phyloP scores from a whole-genome alignment of 1,284 basidiomycete genomes.

The Grifola frondosa region DNA sequence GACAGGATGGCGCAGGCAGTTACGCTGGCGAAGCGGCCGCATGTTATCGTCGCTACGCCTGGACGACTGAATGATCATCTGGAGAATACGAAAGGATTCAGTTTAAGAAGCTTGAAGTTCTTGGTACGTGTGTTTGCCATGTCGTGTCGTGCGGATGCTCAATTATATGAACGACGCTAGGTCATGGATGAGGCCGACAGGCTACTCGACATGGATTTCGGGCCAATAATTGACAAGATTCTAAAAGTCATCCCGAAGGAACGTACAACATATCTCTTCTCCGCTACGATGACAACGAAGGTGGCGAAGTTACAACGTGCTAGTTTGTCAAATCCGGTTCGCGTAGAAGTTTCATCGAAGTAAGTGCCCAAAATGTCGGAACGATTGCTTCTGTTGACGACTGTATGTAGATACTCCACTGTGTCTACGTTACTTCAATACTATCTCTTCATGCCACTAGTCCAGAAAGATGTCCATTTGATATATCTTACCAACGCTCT shows the following conservation, averaged over 20 bases:
- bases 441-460: slow-evolving; percentile 92
- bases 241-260: slow-evolving; percentile 95
- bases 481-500: slow-evolving; percentile 89
- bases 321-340: slow-evolving; percentile 92
- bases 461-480: slow-evolving; percentile 91
- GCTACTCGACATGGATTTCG: slow-evolving; percentile 96
- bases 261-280: slow-evolving; percentile 94
- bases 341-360: slow-evolving; percentile 94
- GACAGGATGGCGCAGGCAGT: slow-evolving; percentile 94
- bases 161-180: slow-evolving; percentile 44
- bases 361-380: too few relatives aligned
- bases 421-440: slow-evolving; percentile 95
- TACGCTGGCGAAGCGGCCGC: slow-evolving; percentile 90
- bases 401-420: slow-evolving; percentile 82
- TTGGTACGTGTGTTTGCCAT: slow-evolving; percentile 61
- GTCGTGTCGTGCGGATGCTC: background rate
- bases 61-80: slow-evolving; percentile 95
- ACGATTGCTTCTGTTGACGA: slow-evolving; percentile 8
- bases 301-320: slow-evolving; percentile 97
- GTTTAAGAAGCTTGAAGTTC: slow-evolving; percentile 84
- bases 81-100: slow-evolving; percentile 98
- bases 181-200: slow-evolving; percentile 98
- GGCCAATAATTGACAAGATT: slow-evolving; percentile 96
- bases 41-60: slow-evolving; percentile 97
- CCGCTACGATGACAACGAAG: slow-evolving; percentile 99